Base-by-base conservation (phyloP, 75 land plant species). In the Selaginella moellendorffii region DNA sequence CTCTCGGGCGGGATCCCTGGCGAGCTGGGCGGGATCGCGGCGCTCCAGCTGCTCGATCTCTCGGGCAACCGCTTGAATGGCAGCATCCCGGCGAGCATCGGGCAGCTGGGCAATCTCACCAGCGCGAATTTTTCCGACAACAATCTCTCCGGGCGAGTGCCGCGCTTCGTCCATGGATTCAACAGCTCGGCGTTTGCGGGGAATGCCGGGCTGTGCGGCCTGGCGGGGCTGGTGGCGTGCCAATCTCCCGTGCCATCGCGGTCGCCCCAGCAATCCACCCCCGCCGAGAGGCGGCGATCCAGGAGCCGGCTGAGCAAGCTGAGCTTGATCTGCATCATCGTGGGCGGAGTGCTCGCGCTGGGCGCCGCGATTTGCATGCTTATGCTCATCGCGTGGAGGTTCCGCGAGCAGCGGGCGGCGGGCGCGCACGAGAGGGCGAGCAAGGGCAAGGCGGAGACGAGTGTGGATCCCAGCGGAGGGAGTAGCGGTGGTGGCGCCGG, bases 271-370 rank as follows among this genome's bases (percentile, higher is more conserved):
- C n/a, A n/a, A n/a, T n/a, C n/a, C n/a, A n/a, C n/a, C n/a, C n/a
- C n/a, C n/a, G 10, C 5, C 10, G 46, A 36, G 14, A 36, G 5
- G 46, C 46, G 46, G 46, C 5, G 46, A 36, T 5, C 61, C 54
- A 31, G 61, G 2, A 56, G 64, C 0, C 75, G 66, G 24, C 52
- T 86, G 5, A 83, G 78, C 52, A 76, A 67, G 0, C 70, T 78
- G 28, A 78, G 75, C 29, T 74, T 87, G 18, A 82, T 90, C 21
- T 78, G 83, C 53, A 87, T 90, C 20, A 83, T 71, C 30, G 66
- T 83, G 12, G 96, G 92, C 9, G 62, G 75, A 0, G 71, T 78
- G 1, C 69, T 90, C 1, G 70, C 69, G 19, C 53, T 80, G 14
- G 52, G 82, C 21, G 56, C 84, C 19, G 10, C 81, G 1, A 27